Percentiles rank a stretch among this genome's conserved stretches.
phyloP scores from a whole-genome alignment of 768 basidiomycete genomes.

The Chalciporus piperatus region DNA sequence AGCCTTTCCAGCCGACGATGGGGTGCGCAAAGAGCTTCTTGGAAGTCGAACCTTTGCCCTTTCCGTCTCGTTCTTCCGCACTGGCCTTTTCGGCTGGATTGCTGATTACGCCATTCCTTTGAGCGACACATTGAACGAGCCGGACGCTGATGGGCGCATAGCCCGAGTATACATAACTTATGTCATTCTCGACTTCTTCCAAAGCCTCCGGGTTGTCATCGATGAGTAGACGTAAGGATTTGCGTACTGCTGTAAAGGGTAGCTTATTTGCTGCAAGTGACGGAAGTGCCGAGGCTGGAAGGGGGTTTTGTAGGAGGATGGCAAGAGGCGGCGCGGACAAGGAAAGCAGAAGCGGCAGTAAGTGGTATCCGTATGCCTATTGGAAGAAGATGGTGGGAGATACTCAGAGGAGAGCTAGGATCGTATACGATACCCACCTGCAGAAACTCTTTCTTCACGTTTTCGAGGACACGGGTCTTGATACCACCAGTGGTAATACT shows the following conservation, averaged over 20 bases:
- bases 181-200: slow-evolving; percentile 88
- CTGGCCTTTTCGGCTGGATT: slow-evolving; percentile 62
- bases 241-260: slow-evolving; percentile 71
- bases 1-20: slow-evolving; percentile 95
- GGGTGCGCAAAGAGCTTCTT: slow-evolving; percentile 81
- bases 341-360: slow-evolving; percentile 65
- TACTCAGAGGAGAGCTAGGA: slow-evolving; percentile 17
- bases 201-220: slow-evolving; percentile 78
- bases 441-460: slow-evolving; percentile 86
- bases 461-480: slow-evolving; percentile 82
- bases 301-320: slow-evolving; percentile 63
- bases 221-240: slow-evolving; percentile 86
- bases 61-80: slow-evolving; percentile 37
- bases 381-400: slow-evolving; percentile 3
- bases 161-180: slow-evolving; percentile 94
- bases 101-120: slow-evolving; percentile 86
- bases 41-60: slow-evolving; percentile 35
- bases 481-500: slow-evolving; percentile 84
- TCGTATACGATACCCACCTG: slow-evolving; percentile 47
- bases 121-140: slow-evolving; percentile 88
- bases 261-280: slow-evolving; percentile 50
- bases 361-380: slow-evolving; percentile 74
- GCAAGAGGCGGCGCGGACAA: slow-evolving; percentile 65
- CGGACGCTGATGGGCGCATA: slow-evolving; percentile 93
- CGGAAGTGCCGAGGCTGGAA: slow-evolving; percentile 48